Evolutionary conservation across 208 protist genomes (phyloP).

Genomic region (Leishmania mexicana): DNA sequence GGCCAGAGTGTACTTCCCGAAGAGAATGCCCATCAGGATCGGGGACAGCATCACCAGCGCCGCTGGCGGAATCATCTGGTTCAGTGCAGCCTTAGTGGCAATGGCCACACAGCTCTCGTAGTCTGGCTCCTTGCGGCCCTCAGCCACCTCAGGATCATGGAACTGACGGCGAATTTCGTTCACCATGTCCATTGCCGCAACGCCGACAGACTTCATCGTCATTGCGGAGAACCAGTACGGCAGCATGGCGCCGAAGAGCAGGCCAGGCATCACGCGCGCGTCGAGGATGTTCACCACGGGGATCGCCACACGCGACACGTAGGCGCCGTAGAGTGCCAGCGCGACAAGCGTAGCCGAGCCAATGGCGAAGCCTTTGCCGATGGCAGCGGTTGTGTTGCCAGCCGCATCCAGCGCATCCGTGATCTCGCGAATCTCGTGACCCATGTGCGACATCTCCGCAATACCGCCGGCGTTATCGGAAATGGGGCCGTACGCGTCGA

Average conservation of each 20-base stretch:
- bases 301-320: conserved; percentile 75
- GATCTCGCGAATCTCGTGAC: conserved; percentile 86
- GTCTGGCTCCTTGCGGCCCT: conserved; percentile 90
- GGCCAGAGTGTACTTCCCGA: conserved; percentile 91
- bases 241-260: conserved; percentile 94
- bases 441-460: conserved; percentile 92
- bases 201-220: conserved; percentile 95
- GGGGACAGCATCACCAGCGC: conserved; percentile 93
- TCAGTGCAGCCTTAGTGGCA: conserved; percentile 88
- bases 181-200: conserved; percentile 94
- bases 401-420: conserved; percentile 95
- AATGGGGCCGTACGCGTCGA: conserved; percentile 96
- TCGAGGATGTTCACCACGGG: conserved; percentile 78
- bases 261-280: conserved; percentile 77
- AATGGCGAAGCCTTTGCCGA: conserved; percentile 97
- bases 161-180: conserved; percentile 96
- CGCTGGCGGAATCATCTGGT: conserved; percentile 95
- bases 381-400: conserved; percentile 96
- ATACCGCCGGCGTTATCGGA: conserved; percentile 96
- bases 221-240: conserved; percentile 96
- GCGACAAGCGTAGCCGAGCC: conserved; percentile 93
- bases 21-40: conserved; percentile 90
- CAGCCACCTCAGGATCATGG: conserved; percentile 77
- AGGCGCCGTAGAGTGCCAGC: conserved; percentile 94
- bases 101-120: conserved; percentile 95